A percentile compares a stretch with the other conserved stretches of the same genome.
Evolutionary conservation across 2,329 filamentous ascomycete genomes (phyloP).

Genomic region (Camillea tinctor): DNA sequence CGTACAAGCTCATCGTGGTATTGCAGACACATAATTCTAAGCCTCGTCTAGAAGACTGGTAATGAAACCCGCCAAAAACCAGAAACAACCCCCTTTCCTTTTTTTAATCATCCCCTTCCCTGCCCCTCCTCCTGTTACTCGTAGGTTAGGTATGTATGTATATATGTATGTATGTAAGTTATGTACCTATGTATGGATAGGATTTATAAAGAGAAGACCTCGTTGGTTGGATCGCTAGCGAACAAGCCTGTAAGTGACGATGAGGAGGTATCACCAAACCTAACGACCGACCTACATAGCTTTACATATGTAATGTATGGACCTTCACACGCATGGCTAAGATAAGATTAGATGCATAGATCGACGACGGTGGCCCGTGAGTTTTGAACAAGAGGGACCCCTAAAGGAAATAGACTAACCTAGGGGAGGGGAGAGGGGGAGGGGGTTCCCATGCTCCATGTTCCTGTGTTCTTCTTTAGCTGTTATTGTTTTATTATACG

Average conservation of each 20-base stretch:
- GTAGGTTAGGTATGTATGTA: not conserved
- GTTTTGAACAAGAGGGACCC: not conserved
- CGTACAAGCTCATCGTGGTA: not conserved
- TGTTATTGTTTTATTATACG: not conserved
- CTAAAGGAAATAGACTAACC: not conserved
- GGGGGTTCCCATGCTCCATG: no score
- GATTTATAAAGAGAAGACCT: not conserved
- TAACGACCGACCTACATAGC: no score
- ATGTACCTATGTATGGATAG: not conserved
- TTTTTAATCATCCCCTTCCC: no score
- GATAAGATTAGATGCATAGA: conserved; percentile 8
- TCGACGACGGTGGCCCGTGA: conserved; percentile 13
- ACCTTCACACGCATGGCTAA: not conserved
- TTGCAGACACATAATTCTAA: not conserved
- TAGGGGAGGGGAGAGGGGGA: no score
- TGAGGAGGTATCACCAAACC: not conserved
- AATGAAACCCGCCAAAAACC: not conserved
- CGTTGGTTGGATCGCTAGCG: not conserved
- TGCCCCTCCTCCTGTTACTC: no score
- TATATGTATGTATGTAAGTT: not conserved
- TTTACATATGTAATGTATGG: not conserved
- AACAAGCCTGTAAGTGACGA: not conserved
- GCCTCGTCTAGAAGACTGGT: not conserved
- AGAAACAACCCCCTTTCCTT: not conserved
- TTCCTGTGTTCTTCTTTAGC: not conserved